Evolutionary conservation across 352 stramenopile genomes (phyloP), one percentile per base, ranked within the genome.

Genomic region (Phytophthora vignae): DNA sequence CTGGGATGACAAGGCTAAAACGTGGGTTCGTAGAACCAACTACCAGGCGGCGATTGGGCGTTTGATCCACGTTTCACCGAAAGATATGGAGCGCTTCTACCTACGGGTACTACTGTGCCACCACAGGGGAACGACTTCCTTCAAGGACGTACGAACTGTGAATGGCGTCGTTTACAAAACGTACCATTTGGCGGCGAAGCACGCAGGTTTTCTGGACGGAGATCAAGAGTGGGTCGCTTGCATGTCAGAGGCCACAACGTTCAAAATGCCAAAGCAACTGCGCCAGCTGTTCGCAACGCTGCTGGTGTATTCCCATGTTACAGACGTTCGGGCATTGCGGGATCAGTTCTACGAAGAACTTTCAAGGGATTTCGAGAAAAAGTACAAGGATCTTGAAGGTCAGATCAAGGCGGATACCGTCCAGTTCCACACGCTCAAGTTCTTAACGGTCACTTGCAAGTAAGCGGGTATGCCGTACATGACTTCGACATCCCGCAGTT

Each of bases 271-370:
- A 2, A 69, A 27, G 21, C 73, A 82, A 44, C 63, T 84, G 25
- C 71, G 77, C 0, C 56, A 78, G 21, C 48, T 84, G 5, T 84
- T 87, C 29, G 72, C 54, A 17, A 78, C 54, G 0, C 58, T 85
- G 27, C 27, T 31, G 27, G 27, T 8, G 27, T 31, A 31, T 31
- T 31, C 27, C 27, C 27, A 31, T 31, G 27, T 8, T 31, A 31
- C 27, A 8, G 27, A 31, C 27, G 27, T 31, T 31, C 27, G 27
- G 7, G 27, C 27, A 8, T 31, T 31, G 27, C 8, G 27, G 27
- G 27, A 31, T 31, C 27, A 31, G 7, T 31, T 31, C 27, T 31
- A 31, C 27, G 27, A 31, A 31, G 27, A 31, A 31, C 27, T 31
- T 31, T 31, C 27, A 7, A 5, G 59, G 81, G 40, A 27, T 79